Base-by-base conservation (phyloP, 306 rosid genomes). In the Acacia confusa region DNA sequence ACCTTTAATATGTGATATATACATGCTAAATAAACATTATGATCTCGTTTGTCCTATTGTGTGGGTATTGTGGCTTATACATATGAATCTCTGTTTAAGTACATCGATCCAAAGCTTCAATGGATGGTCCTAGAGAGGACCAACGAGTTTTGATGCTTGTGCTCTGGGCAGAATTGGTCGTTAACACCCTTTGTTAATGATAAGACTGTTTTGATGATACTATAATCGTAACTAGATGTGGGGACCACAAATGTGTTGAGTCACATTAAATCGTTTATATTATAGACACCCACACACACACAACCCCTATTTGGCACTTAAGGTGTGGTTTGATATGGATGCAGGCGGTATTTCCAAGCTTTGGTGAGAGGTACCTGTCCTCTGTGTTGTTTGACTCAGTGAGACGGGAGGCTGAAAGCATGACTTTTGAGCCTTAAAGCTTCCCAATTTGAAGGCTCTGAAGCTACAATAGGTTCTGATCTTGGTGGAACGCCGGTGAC, bases 331-430 rank as follows among this genome's bases (percentile, higher is more conserved):
- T 19, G 53, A 58, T 36, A 53, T 64, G 86, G 86, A 25, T 82
- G 87, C 87, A 93, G 97, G 92, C 84, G 30, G 66, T 91, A 77
- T 93, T 93, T 60, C 96, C 97, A 78, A 91, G 97, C 91, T 93
- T 91, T 65, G 97, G 97, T 20, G 97, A 93, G 88, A 90, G 96
- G 70, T 93, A 91, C 74, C 86, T 93, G 27, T 93, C 97, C 32
- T 89, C 97, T 24, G 91, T 87, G 78, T 88, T 93, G 84, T 93
- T 93, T 78, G 97, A 91, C 32, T 87, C 95, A 0, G 92, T 87
- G 48, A 87, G 91, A 82, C 50, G 34, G 70, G 85, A 93, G 81
- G 97, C 96, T 64, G 97, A 90, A 90, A 88, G 82, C 86, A 87
- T 91, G 97, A 87, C 85, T 78, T 85, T 91, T 43, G 93, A 88